Evolutionary conservation across 148 eudicot species (phyloP), one percentile per base, ranked within the genome.

Genomic region (Polygonum aviculare): DNA sequence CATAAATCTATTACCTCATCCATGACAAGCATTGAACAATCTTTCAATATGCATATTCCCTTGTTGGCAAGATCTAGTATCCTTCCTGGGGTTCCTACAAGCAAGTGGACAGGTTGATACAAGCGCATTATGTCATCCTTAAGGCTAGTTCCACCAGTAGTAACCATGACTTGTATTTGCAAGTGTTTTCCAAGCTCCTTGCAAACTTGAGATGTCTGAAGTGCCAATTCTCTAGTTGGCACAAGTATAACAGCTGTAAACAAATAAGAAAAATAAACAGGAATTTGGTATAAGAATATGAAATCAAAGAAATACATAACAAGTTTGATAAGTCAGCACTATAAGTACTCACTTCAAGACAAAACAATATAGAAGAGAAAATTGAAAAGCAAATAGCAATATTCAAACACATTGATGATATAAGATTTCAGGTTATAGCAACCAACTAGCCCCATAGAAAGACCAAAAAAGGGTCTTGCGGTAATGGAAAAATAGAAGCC

Each of bases 201-300:
- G 79, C 95, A 93, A 54, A 93, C 98, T 79, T 93, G 97, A 50
- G 98, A 91, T 41, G 98, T 93, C 81, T 93, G 98, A 65, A 93
- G 90, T 57, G 98, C 98, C 84, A 93, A 79, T 79, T 93, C 98
- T 84, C 98, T 82, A 7, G 97, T 91, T 50, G 98, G 98, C 75
- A 91, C 98, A 73, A 93, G 89, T 72, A 93, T 93, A 75, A 90
- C 91, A 84, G 80, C 98, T 91, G 94, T 83, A 77, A 10, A 51
- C 3, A 49, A 35, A 69, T 44, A 59, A 38, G 57, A 7, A 19
- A 21, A 57, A 22, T 21, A 22, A 57, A 5, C 31, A 21, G 8
- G 19, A 21, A 60, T 60, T 60, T 60, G 15, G 15, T 60, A 26
- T 22, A 35, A 60, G 67, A 60, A 60, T 11, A 60, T 60, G 35